phyloP scores from a whole-genome alignment of 306 rosid species.

The Cicer cuneatum region DNA sequence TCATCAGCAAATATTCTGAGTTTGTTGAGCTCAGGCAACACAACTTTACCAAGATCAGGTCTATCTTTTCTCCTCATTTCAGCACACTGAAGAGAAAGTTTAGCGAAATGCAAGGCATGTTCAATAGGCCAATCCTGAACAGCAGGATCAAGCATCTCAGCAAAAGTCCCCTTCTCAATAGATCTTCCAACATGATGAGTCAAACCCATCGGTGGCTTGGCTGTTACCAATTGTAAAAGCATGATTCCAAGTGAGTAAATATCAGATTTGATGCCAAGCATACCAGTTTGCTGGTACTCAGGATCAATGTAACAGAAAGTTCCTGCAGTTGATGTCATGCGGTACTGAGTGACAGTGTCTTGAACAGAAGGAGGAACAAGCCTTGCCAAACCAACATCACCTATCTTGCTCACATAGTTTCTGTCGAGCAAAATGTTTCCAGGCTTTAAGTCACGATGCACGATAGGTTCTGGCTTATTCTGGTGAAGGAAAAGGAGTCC shows the following conservation, averaged over 20 bases:
- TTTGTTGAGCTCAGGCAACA: conserved; percentile 76
- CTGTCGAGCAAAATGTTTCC: conserved; percentile 87
- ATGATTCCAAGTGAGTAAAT: conserved; percentile 87
- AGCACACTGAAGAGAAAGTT: conserved; percentile 77
- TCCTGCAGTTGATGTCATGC: conserved; percentile 91
- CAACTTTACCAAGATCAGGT: conserved; percentile 83
- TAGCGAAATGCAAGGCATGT: conserved; percentile 63
- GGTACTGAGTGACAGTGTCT: conserved; percentile 76
- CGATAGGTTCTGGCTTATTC: conserved; percentile 86
- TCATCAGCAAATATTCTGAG: conserved; percentile 66
- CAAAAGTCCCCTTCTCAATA: conserved; percentile 70
- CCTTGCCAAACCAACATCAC: conserved; percentile 98
- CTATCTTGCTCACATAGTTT: conserved; percentile 88
- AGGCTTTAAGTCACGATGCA: conserved; percentile 91
- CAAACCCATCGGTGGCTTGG: conserved; percentile 89
- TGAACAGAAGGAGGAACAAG: conserved; percentile 90
- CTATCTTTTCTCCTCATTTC: conserved; percentile 90
- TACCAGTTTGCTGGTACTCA: conserved; percentile 92
- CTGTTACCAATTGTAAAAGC: conserved; percentile 81
- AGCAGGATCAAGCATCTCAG: conserved; percentile 74
- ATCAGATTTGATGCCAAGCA: conserved; percentile 90
- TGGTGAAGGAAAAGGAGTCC: conserved; percentile 90
- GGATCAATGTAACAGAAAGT: conserved; percentile 97
- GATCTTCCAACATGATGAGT: conserved; percentile 71
- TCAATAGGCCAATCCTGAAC: conserved; percentile 84